These are phyloP conservation scores for Cochlearia excelsa DNA, from an alignment of 345 rosid species.

Conservation along the genomic window DNA sequence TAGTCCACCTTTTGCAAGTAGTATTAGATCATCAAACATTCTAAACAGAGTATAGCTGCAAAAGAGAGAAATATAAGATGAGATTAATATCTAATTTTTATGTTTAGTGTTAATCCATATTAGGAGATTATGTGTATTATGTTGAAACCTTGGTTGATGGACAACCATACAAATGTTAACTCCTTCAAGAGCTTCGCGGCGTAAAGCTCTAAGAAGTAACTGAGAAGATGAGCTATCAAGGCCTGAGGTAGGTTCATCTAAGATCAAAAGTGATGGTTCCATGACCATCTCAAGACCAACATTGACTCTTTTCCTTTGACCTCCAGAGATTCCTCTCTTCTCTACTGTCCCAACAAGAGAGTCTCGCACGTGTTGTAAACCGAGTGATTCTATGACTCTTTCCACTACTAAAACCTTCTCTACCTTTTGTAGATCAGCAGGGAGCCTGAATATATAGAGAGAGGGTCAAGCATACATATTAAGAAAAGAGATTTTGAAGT, in stretches of 20 bases:
- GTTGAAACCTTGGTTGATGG: slow-evolving; percentile 81
- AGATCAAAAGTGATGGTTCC: slow-evolving; percentile 98
- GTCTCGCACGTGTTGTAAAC: slow-evolving; percentile 79
- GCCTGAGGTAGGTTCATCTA: slow-evolving; percentile 98
- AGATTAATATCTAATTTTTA: slow-evolving; percentile 6
- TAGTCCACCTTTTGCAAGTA: slow-evolving; percentile 92
- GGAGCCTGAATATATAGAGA: slow-evolving; percentile 43
- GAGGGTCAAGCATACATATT: slow-evolving; percentile 1
- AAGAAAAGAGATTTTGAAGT: neutral
- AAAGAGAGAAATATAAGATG: slow-evolving; percentile 9
- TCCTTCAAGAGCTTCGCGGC: slow-evolving; percentile 99
- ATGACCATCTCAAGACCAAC: slow-evolving; percentile 99
- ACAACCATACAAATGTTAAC: slow-evolving; percentile 95
- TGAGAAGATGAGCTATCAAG: slow-evolving; percentile 98
- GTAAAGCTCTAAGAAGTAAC: slow-evolving; percentile 86
- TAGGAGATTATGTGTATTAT: slow-evolving; percentile 19
- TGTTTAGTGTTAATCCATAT: neutral
- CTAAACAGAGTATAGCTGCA: slow-evolving; percentile 80
- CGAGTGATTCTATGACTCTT: slow-evolving; percentile 86
- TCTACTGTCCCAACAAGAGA: slow-evolving; percentile 95
- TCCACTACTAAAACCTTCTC: slow-evolving; percentile 91
- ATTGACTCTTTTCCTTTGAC: slow-evolving; percentile 96
- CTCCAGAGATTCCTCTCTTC: slow-evolving; percentile 97
- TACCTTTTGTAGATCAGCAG: slow-evolving; percentile 70
- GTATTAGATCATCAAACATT: slow-evolving; percentile 97